Conservation (phyloP, 768 basidiomycete genomes). For the Hydnomerulius pinastri region DNA sequence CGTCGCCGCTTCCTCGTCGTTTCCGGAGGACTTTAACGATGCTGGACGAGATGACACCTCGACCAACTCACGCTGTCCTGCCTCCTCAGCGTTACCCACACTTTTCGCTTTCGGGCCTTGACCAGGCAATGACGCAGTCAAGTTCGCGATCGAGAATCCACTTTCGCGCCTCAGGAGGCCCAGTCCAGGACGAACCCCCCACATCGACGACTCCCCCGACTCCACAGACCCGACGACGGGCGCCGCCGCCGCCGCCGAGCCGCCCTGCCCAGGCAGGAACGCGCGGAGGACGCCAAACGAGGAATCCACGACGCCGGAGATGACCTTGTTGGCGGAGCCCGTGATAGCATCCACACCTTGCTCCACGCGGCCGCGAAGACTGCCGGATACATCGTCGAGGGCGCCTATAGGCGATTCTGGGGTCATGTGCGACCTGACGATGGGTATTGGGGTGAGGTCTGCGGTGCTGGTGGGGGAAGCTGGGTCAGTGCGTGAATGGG, state of each 20-base stretch:
- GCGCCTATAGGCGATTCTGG: slow-evolving; percentile 45
- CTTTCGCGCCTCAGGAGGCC: slow-evolving; percentile 74
- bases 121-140: slow-evolving; percentile 64
- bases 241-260: slow-evolving; percentile 16
- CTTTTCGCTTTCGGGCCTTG: slow-evolving; percentile 6
- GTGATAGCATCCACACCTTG: slow-evolving; percentile 80
- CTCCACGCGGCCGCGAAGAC: slow-evolving; percentile 73
- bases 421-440: slow-evolving; percentile 52
- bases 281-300: slow-evolving; percentile 87
- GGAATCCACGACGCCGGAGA: slow-evolving; percentile 86
- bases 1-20: slow-evolving; percentile 2
- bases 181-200: slow-evolving; percentile 49
- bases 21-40: slow-evolving; percentile 41
- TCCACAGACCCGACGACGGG: slow-evolving; percentile 8
- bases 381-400: slow-evolving; percentile 48
- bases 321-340: slow-evolving; percentile 76
- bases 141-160: slow-evolving; percentile 80
- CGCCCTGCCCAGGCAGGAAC: slow-evolving; percentile 54
- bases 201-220: slow-evolving; percentile 21
- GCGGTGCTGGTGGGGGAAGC: no score
- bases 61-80: slow-evolving; percentile 52
- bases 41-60: slow-evolving; percentile 53
- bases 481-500: slow-evolving; percentile 3
- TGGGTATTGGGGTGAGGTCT: slow-evolving; percentile 79
- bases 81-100: slow-evolving; percentile 26